These are phyloP conservation scores for Fusarium sororula DNA, from an alignment of 2,329 filamentous ascomycete species.

Conservation along the genomic window DNA sequence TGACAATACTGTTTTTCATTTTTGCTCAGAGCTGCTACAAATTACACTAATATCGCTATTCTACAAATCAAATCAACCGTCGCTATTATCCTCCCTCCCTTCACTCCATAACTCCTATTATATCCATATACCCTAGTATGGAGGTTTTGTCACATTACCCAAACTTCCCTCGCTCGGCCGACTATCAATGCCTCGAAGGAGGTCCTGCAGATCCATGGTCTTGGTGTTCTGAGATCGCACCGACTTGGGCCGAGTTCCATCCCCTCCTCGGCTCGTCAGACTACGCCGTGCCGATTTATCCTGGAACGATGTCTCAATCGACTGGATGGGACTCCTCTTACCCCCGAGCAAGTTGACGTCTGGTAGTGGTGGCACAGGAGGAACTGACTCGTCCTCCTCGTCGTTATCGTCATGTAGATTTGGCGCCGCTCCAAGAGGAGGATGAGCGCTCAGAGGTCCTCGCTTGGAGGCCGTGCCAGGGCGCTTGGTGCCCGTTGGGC, in stretches of 20 bases:
- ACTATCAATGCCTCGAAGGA: slow-evolving; percentile 62
- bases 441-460: slow-evolving; percentile 57
- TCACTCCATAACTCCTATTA: slow-evolving; percentile 18
- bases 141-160: slow-evolving; percentile 58
- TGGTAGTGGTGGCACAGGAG: slow-evolving; percentile 66
- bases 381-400: slow-evolving; percentile 53
- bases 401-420: slow-evolving; percentile 45
- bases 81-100: slow-evolving; percentile 21
- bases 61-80: slow-evolving; percentile 25
- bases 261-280: slow-evolving; percentile 54
- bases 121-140: slow-evolving; percentile 52
- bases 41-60: slow-evolving; percentile 30
- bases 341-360: slow-evolving; percentile 46
- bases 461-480: slow-evolving; percentile 50
- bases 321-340: slow-evolving; percentile 42
- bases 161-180: slow-evolving; percentile 56
- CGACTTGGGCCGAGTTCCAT: slow-evolving; percentile 49
- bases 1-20: slow-evolving; percentile 11
- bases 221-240: slow-evolving; percentile 46
- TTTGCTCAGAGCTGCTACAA: slow-evolving; percentile 18
- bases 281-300: slow-evolving; percentile 51
- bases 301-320: slow-evolving; percentile 45
- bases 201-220: slow-evolving; percentile 58
- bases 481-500: slow-evolving; percentile 44
- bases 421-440: slow-evolving; percentile 45